Evolutionary conservation across 257 asterid genomes (phyloP), one percentile per base, ranked within the genome.

Genomic region (Anisodus tanguticus): DNA sequence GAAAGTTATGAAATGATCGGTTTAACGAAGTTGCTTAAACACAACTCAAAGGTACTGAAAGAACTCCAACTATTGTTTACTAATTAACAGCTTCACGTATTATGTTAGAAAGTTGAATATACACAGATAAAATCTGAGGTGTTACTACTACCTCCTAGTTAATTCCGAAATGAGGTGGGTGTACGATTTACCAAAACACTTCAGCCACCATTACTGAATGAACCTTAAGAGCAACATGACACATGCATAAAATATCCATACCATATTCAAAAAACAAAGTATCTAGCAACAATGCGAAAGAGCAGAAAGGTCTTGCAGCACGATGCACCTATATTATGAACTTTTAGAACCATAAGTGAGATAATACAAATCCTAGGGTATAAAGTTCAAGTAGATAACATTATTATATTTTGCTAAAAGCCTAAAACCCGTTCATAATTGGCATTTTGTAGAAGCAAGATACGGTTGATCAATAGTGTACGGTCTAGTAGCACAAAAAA

Each of bases 171-270:
- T 19, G 17, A 9, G 10, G 58, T 71, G 13, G 58, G 26, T 4
- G 39, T 71, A n/a, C n/a, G 58, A 71, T 45, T 71, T 19, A 71
- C 58, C 58, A 71, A n/a, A 45, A 45, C 72, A 31, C 47, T 45
- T 71, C 10, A 5, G 79, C 58, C 58, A n/a, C 79, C 17, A 71
- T 71, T 71, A 17, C 55, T 71, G 4, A 45, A 71, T 45, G 17
- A n/a, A 71, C 0, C 0, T 70, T 70, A 70, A 3, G 55, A 71
- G 16, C 22, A 45, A 45, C 79, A 71, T n/a, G 79, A n/a, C 49
- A 0, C 79, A 45, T 37, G 79, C 79, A 71, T 1, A 71, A n/a
- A n/a, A 45, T n/a, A 71, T 71, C 35, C 9, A 45, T 45, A 71
- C n/a, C 79, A 45, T n/a, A 71, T 5, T 71, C 39, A n/a, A 70